Percentiles rank a stretch among this genome's conserved stretches.
Evolutionary conservation across 495 filamentous ascomycete species (phyloP).

Genomic region (Lasiosphaeris hirsuta): DNA sequence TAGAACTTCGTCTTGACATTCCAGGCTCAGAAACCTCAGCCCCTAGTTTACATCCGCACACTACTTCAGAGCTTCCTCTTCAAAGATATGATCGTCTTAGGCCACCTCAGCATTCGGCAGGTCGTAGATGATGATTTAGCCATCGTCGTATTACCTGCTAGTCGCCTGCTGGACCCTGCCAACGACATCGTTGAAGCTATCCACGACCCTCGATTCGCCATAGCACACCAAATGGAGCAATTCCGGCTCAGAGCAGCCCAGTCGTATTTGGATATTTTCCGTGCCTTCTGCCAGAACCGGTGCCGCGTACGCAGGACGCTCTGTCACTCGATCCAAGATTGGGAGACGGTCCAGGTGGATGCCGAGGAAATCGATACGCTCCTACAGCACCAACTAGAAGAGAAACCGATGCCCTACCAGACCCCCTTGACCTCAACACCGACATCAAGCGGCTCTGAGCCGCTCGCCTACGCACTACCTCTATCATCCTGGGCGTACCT

Average conservation of each 20-base stretch:
- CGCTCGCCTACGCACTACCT: constrained; percentile 53
- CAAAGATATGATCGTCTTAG: constrained; percentile 62
- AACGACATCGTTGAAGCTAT: constrained; percentile 76
- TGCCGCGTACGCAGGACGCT: constrained; percentile 81
- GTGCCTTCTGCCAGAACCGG: constrained; percentile 82
- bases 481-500: constrained; percentile 86
- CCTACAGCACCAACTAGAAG: constrained; percentile 59
- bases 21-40: constrained; percentile 74
- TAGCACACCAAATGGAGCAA: constrained; percentile 71
- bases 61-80: constrained; percentile 76
- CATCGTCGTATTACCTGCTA: constrained; percentile 69
- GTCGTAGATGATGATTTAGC: constrained; percentile 77
- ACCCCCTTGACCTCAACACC: constrained; percentile 18
- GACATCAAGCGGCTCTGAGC: constrained; percentile 23
- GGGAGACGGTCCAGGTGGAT: constrained; percentile 82
- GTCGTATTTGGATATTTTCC: constrained; percentile 78
- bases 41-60: constrained; percentile 78
- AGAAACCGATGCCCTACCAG: constrained; percentile 51
- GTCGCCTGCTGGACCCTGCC: constrained; percentile 63
- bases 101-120: constrained; percentile 63
- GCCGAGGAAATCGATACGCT: constrained; percentile 75
- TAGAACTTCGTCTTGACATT: constrained; percentile 69
- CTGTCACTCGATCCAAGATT: constrained; percentile 75
- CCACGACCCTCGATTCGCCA: constrained; percentile 70
- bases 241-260: constrained; percentile 73